Conservation (phyloP, 768 basidiomycete species). For the Amanita pallidorosea region DNA sequence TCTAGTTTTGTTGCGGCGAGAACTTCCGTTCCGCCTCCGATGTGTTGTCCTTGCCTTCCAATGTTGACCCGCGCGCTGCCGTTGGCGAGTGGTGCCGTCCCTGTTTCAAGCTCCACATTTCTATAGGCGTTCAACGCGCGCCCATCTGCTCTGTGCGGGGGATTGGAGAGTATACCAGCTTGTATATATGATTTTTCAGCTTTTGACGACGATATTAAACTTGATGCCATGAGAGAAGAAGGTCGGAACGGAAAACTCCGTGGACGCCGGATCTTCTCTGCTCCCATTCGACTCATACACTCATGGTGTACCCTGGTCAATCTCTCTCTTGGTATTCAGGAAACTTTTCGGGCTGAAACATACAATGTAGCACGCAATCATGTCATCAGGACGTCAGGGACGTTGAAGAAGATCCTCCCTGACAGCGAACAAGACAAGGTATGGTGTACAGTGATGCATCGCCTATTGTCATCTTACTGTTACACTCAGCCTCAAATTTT, state of each 20-base stretch:
- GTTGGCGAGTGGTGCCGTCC: constrained; percentile 71
- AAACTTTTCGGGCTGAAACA: neutral
- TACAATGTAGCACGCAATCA: constrained; percentile 36
- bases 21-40: constrained; percentile 64
- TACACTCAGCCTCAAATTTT: constrained; percentile 52
- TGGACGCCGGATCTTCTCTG: neutral
- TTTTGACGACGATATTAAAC: constrained; percentile 43
- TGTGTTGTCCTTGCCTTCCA: constrained; percentile 44
- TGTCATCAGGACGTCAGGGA: constrained; percentile 38
- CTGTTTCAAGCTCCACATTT: constrained; percentile 62
- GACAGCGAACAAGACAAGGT: constrained; percentile 43
- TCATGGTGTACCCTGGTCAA: constrained; percentile 23
- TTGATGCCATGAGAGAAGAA: constrained; percentile 17
- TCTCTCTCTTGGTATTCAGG: constrained; percentile 4
- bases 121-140: constrained; percentile 59
- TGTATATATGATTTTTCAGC: constrained; percentile 73
- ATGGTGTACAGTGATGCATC: neutral
- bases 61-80: constrained; percentile 72
- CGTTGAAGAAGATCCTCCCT: constrained; percentile 41
- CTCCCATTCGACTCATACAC: neutral
- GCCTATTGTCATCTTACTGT: neutral
- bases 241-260: constrained; percentile 5
- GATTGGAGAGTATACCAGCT: constrained; percentile 44
- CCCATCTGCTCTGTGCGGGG: constrained; percentile 70
- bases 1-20: constrained; percentile 74